Evolutionary conservation across 176 grass and related monocot genomes (phyloP), one percentile per base, ranked within the genome.

Genomic region (Dactylis glomerata): DNA sequence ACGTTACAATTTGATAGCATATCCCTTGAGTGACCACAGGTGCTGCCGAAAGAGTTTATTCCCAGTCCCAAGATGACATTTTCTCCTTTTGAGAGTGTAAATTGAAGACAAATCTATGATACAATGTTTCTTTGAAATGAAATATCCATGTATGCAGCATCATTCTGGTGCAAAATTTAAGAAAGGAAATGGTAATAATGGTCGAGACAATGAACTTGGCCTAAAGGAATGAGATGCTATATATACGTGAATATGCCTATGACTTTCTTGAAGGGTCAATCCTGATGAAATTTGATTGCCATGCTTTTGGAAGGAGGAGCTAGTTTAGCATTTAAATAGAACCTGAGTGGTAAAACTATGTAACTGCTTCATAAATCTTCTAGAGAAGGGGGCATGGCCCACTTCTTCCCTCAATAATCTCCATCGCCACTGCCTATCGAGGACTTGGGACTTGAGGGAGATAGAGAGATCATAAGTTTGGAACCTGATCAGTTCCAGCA

Each of bases 401-500:
- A 32, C 46, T 75, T 51, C 10, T 16, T 16, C 72, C 71, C 71
- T 51, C 7, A 0, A 31, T 52, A 22, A 31, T 75, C 20, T 49
- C 45, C 72, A 75, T 10, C 8, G 4, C 28, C 45, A 6, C 27
- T 8, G 27, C 27, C 22, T 19, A 15, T 12, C 46, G 5, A 75
- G 28, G 45, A 75, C 72, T 33, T 52, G 45, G 15, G 26, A 22
- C 72, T 51, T 51, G 41, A 73, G 24, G 26, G 70, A 44, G 69
- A 47, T 1, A 78, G 63, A 87, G 58, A 20, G 36, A 85, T 78
- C 78, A 91, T 30, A 83, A 31, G 77, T 85, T 92, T 41, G 92
- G 80, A 82, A 80, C 54, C 47, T 88, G 80, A 75, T 94, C 86
- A 42, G 82, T 87, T 76, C 70, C 84, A 63, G 93, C 68, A 83